Evolutionary conservation across 2,329 filamentous ascomycete species (phyloP).

Genomic region (Penicillium sclerotigenum): DNA sequence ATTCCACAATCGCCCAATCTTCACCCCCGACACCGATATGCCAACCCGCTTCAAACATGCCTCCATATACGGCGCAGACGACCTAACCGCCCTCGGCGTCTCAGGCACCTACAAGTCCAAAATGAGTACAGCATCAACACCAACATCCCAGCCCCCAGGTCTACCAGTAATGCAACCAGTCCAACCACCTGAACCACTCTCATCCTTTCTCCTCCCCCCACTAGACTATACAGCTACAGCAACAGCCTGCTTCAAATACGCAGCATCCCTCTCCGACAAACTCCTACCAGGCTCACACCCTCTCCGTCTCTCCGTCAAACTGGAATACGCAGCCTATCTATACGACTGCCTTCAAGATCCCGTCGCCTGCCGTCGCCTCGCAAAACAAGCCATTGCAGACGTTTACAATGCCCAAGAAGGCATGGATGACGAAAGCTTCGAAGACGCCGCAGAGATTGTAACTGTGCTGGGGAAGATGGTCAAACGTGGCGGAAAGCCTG

Average conservation of each 20-base stretch:
- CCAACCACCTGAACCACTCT: constrained; percentile 37
- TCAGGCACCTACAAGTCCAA: constrained; percentile 27
- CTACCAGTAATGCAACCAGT: constrained; percentile 31
- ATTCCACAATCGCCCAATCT: constrained; percentile 84
- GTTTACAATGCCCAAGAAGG: constrained; percentile 89
- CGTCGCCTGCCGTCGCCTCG: constrained; percentile 70
- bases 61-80: constrained; percentile 36
- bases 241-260: constrained; percentile 74
- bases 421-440: constrained; percentile 93
- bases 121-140: not conserved
- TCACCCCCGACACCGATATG: constrained; percentile 56
- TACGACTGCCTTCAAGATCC: constrained; percentile 88
- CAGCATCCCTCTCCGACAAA: constrained; percentile 68
- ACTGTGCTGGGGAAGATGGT: constrained; percentile 84
- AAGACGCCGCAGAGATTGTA: constrained; percentile 84
- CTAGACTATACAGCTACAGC: constrained; percentile 81
- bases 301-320: constrained; percentile 80
- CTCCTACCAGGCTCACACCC: constrained; percentile 86
- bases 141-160: constrained; percentile 34
- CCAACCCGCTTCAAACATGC: constrained; percentile 25
- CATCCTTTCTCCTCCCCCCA: constrained; percentile 75
- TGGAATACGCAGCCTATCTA: constrained; percentile 88
- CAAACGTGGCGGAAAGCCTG: constrained; percentile 60
- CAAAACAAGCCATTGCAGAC: constrained; percentile 78
- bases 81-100: constrained; percentile 42